These are phyloP conservation scores for Colletotrichum eleusines DNA, from an alignment of 2,329 filamentous ascomycete species.

Conservation along the genomic window DNA sequence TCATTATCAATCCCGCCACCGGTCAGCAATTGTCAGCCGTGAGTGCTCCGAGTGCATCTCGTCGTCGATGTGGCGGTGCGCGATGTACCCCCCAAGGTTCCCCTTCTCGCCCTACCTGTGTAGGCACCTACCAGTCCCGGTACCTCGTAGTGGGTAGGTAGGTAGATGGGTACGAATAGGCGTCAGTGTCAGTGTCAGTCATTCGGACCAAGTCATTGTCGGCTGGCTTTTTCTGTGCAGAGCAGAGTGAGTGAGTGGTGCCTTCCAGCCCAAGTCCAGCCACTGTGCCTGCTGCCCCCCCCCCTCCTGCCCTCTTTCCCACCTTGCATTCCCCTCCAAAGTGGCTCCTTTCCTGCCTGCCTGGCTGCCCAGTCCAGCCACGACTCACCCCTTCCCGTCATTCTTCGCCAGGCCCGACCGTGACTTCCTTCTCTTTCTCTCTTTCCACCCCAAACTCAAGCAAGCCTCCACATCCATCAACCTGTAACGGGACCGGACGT, in stretches of 20 bases:
- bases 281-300: background rate
- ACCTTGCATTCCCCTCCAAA: conserved; percentile 16
- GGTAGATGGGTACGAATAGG: too few species aligned
- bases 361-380: conserved; percentile 5
- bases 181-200: background rate
- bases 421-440: conserved; percentile 41
- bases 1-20: conserved; percentile 29
- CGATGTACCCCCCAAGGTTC: too few species aligned
- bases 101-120: background rate
- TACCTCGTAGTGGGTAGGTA: too few species aligned
- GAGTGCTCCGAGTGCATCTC: background rate
- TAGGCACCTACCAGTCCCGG: too few species aligned
- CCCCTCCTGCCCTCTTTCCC: background rate
- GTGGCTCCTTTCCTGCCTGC: background rate
- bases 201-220: background rate
- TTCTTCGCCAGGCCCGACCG: conserved; percentile 46
- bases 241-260: background rate
- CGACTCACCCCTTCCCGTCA: conserved; percentile 42
- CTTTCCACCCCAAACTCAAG: conserved; percentile 42
- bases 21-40: conserved; percentile 23
- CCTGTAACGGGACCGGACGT: conserved; percentile 36
- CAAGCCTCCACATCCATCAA: conserved; percentile 42
- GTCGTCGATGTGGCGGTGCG: conserved; percentile 27
- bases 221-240: background rate
- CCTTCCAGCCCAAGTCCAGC: background rate